Base-by-base conservation (phyloP, 2,329 filamentous ascomycete species). In the Trichoderma koningiopsis region DNA sequence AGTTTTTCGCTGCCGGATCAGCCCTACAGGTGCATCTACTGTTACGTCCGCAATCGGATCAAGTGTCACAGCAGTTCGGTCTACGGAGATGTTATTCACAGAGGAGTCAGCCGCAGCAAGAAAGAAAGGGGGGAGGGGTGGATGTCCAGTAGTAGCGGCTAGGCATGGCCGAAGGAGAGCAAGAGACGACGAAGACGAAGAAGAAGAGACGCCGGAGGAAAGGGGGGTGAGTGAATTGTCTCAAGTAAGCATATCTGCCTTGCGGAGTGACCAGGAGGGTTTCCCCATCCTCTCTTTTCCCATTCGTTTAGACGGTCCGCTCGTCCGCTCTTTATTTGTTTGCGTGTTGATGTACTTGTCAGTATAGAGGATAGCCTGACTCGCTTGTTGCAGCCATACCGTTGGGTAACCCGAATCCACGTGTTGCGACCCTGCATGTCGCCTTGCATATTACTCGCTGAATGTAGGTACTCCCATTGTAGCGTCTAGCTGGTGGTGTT, bases 11-110 rank as follows among this genome's bases (percentile, higher is more conserved):
- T 31, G 22, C 40, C 40, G 19, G 29, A 47, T 69, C 68, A 69
- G 68, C 68, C 68, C 68, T 69, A 69, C 56, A 27, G 16, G 47
- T 35, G 31, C 60, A 31, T 52, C 61, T 69, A 35, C 43, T 49
- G 68, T 49, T 58, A 59, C 55, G 40, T 33, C 33, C 27, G 27
- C n/a, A 52, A 31, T 40, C 27, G 27, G 29, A 24, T 62, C 59
- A 63, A 68, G 65, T 68, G 60, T 47, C 65, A 68, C 57, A 29
- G 35, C 65, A 68, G 47, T 68, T 49, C 37, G 47, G 22, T 53
- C 33, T 56, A 47, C 62, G 27, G 35, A 35, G 62, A 65, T 47
- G 47, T 31, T 49, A n/a, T 49, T 49, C n/a, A 49, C 19, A 16
- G 53, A 53, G 37, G 37, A 43, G 37, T 19, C 37, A 43, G 37